Conservation (phyloP, 140 eudicot genomes). For the Erigeron philadelphicus region DNA sequence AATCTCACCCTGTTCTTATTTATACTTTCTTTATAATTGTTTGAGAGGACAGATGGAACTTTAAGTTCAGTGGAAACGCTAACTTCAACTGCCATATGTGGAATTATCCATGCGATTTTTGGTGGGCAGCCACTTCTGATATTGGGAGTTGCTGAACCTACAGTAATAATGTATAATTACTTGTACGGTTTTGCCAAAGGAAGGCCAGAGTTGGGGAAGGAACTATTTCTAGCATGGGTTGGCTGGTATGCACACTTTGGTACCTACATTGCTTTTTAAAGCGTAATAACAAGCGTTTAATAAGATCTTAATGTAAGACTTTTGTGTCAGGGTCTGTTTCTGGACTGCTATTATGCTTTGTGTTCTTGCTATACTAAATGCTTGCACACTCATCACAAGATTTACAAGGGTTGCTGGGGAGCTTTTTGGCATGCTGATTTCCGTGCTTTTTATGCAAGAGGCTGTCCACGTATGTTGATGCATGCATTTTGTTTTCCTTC, state of each 20-base stretch:
- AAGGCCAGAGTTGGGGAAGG: conserved; percentile 51
- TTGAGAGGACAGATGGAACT: conserved; percentile 52
- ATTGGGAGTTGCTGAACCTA: conserved; percentile 93
- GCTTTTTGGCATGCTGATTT: conserved; percentile 90
- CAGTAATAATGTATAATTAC: conserved; percentile 72
- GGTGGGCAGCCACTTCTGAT: conserved; percentile 95
- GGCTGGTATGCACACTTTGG: conserved; percentile 46
- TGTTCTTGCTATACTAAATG: conserved; percentile 82
- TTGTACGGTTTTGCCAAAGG: conserved; percentile 61
- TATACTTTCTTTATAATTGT: not conserved
- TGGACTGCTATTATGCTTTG: conserved; percentile 78
- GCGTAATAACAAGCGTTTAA: too few relatives aligned
- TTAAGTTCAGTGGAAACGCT: conserved; percentile 83
- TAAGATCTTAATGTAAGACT: not conserved
- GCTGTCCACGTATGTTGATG: conserved; percentile 57
- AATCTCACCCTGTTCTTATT: not conserved
- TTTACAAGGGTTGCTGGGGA: conserved; percentile 95
- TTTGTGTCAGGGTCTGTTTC: conserved; percentile 68
- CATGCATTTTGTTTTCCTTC: not conserved
- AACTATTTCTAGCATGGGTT: conserved; percentile 76
- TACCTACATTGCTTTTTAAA: not conserved
- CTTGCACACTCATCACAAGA: conserved; percentile 64
- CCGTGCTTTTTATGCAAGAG: conserved; percentile 89
- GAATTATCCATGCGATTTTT: conserved; percentile 69
- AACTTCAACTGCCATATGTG: conserved; percentile 85